Percentiles rank a stretch among this genome's conserved stretches.
Evolutionary conservation across 2,329 filamentous ascomycete species (phyloP).

Genomic region (Setomelanomma holmii): DNA sequence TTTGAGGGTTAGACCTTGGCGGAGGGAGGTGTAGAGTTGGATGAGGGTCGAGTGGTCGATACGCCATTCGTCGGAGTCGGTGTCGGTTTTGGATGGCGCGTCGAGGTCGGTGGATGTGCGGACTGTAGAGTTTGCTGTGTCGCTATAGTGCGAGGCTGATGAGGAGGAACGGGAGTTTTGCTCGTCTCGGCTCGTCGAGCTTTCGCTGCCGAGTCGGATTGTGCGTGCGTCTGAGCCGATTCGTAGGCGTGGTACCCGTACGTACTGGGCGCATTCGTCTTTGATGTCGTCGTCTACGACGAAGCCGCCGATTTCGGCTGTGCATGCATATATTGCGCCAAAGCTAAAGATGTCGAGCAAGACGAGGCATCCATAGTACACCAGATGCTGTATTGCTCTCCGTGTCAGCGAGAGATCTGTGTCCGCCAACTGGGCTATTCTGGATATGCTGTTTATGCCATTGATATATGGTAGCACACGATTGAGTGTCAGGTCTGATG

Average conservation of each 20-base stretch:
- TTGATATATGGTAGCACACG: slow-evolving; percentile 87
- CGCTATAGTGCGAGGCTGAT: slow-evolving; percentile 22
- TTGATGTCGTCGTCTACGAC: slow-evolving; percentile 77
- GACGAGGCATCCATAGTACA: slow-evolving; percentile 91
- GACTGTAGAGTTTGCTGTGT: slow-evolving; percentile 19
- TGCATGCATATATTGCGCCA: slow-evolving; percentile 85
- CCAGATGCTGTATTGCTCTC: slow-evolving; percentile 83
- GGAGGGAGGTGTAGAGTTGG: slow-evolving; percentile 84
- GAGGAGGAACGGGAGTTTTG: slow-evolving; percentile 33
- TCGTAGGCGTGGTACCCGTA: slow-evolving; percentile 56
- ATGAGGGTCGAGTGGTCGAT: slow-evolving; percentile 62
- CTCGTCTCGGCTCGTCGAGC: slow-evolving; percentile 20
- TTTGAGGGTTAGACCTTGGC: slow-evolving; percentile 81
- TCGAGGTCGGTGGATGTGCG: slow-evolving; percentile 13
- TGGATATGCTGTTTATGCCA: slow-evolving; percentile 86
- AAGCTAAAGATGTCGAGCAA: slow-evolving; percentile 97
- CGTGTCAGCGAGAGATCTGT: slow-evolving; percentile 87
- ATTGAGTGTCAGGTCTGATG: slow-evolving; percentile 75
- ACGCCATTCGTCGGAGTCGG: slow-evolving; percentile 22
- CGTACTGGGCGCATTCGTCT: slow-evolving; percentile 87
- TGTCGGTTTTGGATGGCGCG: slow-evolving; percentile 8
- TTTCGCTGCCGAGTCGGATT: slow-evolving; percentile 24
- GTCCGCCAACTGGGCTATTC: slow-evolving; percentile 84
- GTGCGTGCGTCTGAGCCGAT: slow-evolving; percentile 21
- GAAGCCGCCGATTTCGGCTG: slow-evolving; percentile 79